A percentile compares a stretch with the other conserved stretches of the same genome.
Evolutionary conservation across 148 eudicot genomes (phyloP).

Genomic region (Rhododendron griersonianum): DNA sequence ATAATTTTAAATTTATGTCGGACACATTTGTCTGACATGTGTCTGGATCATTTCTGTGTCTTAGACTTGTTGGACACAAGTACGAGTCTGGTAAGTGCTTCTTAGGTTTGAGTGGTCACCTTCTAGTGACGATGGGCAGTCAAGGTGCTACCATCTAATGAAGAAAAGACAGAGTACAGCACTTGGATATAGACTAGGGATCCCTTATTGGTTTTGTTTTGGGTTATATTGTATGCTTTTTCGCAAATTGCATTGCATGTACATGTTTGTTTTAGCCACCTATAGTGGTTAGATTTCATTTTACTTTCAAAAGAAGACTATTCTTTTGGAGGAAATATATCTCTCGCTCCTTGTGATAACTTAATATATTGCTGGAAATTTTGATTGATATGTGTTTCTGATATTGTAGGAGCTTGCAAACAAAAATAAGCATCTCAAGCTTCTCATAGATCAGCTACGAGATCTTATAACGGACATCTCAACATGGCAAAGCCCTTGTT

Average conservation of each 20-base stretch:
- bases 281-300: not conserved
- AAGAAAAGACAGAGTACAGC: not conserved
- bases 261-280: not conserved
- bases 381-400: not conserved
- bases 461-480: conserved; percentile 66
- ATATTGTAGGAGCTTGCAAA: conserved; percentile 56
- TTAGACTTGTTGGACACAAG: not conserved
- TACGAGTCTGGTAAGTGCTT: not conserved
- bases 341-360: not conserved
- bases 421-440: conserved; percentile 71
- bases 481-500: conserved; percentile 85
- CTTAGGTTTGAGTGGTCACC: not conserved
- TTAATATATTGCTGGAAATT: no score
- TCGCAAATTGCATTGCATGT: not conserved
- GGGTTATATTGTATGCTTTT: not conserved
- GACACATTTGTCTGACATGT: not conserved
- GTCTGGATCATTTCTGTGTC: not conserved
- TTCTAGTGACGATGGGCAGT: not conserved
- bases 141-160: not conserved
- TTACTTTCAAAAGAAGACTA: not conserved
- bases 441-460: conserved; percentile 73
- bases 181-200: not conserved
- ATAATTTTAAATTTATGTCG: not conserved
- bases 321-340: not conserved
- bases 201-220: not conserved